A percentile compares a stretch with the other conserved stretches of the same genome.
Evolutionary conservation across 345 rosid genomes (phyloP).

Genomic region (Melaleuca alternifolia): DNA sequence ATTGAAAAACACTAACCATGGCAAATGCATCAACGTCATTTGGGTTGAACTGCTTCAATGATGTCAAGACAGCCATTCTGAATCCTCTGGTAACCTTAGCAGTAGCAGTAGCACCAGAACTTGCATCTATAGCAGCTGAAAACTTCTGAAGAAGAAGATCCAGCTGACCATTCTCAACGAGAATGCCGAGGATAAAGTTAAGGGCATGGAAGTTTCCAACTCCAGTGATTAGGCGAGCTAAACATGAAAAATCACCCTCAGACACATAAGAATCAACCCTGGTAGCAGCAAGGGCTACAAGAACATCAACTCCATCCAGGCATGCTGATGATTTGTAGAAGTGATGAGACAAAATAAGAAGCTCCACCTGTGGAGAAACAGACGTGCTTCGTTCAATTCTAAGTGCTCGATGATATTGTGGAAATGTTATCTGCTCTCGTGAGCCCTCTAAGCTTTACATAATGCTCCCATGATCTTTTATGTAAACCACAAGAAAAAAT

Average conservation of each 20-base stretch:
- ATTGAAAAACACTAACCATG: conserved; percentile 43
- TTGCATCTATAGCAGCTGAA: conserved; percentile 81
- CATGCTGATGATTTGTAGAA: conserved; percentile 96
- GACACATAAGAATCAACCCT: conserved; percentile 90
- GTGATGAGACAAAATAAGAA: conserved; percentile 93
- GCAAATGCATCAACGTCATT: conserved; percentile 87
- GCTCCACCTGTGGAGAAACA: conserved; percentile 60
- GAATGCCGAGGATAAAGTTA: conserved; percentile 88
- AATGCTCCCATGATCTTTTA: neutral
- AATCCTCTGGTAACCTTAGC: conserved; percentile 92
- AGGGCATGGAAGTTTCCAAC: conserved; percentile 95
- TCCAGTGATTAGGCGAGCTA: conserved; percentile 92
- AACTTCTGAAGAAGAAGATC: conserved; percentile 91
- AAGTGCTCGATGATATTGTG: neutral
- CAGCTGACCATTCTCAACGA: conserved; percentile 90
- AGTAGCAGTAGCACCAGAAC: conserved; percentile 55
- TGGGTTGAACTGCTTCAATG: conserved; percentile 86
- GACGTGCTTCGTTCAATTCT: neutral
- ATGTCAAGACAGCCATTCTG: conserved; percentile 92
- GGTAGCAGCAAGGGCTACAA: conserved; percentile 94
- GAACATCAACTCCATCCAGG: conserved; percentile 99
- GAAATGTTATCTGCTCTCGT: neutral
- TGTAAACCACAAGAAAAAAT: neutral
- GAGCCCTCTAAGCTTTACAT: neutral
- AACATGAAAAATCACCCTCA: conserved; percentile 92